Evolutionary conservation across 2,329 filamentous ascomycete species (phyloP).

Genomic region (Xylaria sp.): DNA sequence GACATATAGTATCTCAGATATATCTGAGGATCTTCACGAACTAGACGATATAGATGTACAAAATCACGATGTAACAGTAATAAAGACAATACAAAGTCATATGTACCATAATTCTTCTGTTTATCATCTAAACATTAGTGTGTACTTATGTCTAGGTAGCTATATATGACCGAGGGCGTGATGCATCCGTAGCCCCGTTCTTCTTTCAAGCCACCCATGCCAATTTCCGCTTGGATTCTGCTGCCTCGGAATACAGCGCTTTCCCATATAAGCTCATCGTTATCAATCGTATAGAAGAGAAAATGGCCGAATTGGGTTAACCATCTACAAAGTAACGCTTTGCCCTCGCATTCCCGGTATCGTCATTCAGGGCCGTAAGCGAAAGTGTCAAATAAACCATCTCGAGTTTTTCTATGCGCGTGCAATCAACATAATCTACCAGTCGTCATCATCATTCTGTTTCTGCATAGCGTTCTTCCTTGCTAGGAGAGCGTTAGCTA

Average conservation of each 20-base stretch:
- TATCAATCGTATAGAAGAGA: neutral
- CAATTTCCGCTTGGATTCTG: neutral
- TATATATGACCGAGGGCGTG: neutral
- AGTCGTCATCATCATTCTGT: slow-evolving; percentile 72
- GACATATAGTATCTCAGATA: slow-evolving; percentile 37
- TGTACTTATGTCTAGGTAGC: slow-evolving; percentile 7
- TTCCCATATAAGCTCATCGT: neutral
- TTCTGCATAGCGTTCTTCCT: slow-evolving; percentile 75
- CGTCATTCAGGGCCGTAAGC: neutral
- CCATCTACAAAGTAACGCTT: slow-evolving; percentile 5
- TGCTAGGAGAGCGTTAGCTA: slow-evolving; percentile 79
- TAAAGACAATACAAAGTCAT: neutral
- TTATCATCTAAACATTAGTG: slow-evolving; percentile 8
- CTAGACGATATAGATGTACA: neutral
- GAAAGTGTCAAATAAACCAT: slow-evolving; percentile 5
- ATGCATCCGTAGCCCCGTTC: neutral
- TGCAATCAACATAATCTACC: slow-evolving; percentile 52
- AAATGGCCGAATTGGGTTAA: neutral
- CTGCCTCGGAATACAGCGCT: neutral
- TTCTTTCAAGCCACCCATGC: neutral
- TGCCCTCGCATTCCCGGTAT: slow-evolving; percentile 18
- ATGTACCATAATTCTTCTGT: slow-evolving; percentile 2
- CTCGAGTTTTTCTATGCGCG: slow-evolving; percentile 12
- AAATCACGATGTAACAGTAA: neutral
- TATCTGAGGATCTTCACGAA: neutral